phyloP scores from a whole-genome alignment of 345 rosid genomes.

The Lagerstroemia speciosa region DNA sequence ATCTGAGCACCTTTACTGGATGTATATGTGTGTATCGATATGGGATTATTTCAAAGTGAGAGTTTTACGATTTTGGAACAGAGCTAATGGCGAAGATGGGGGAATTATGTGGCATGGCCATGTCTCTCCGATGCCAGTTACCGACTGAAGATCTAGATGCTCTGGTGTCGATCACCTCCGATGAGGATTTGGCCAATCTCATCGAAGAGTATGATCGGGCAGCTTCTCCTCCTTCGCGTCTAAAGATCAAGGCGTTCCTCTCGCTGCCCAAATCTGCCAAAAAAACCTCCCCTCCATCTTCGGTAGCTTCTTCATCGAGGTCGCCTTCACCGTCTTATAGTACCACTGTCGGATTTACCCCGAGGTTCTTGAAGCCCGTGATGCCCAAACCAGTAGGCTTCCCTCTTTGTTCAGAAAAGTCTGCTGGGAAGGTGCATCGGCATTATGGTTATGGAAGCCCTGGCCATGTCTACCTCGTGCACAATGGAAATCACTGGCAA shows the following conservation, averaged over 20 bases:
- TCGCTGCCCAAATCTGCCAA: constrained; percentile 37
- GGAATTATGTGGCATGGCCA: constrained; percentile 47
- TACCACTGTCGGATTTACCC: constrained; percentile 20
- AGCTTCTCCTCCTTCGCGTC: constrained; percentile 24
- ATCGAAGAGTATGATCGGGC: constrained; percentile 81
- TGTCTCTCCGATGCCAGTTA: constrained; percentile 73
- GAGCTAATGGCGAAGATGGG: constrained; percentile 62
- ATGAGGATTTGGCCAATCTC: constrained; percentile 79
- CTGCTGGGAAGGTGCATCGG: constrained; percentile 32
- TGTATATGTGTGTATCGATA: neutral
- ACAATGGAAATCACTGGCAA: constrained; percentile 62
- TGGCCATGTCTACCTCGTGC: constrained; percentile 39
- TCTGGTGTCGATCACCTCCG: constrained; percentile 64
- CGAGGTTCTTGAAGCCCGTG: constrained; percentile 23
- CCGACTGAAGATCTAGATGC: constrained; percentile 88
- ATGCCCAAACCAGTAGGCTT: constrained; percentile 13
- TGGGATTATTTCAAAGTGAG: constrained; percentile 17
- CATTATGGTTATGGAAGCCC: constrained; percentile 42
- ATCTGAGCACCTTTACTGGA: neutral
- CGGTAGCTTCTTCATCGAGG: constrained; percentile 36
- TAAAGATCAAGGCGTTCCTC: constrained; percentile 81
- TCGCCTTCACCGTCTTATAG: constrained; percentile 13
- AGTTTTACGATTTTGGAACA: constrained; percentile 30
- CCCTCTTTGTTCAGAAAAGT: constrained; percentile 19
- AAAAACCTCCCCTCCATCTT: constrained; percentile 25